Percentiles rank a stretch among this genome's conserved stretches.
These are phyloP conservation scores for Pestalotiopsis sp. DNA, from an alignment of 2,329 filamentous ascomycete species.

Conservation along the genomic window DNA sequence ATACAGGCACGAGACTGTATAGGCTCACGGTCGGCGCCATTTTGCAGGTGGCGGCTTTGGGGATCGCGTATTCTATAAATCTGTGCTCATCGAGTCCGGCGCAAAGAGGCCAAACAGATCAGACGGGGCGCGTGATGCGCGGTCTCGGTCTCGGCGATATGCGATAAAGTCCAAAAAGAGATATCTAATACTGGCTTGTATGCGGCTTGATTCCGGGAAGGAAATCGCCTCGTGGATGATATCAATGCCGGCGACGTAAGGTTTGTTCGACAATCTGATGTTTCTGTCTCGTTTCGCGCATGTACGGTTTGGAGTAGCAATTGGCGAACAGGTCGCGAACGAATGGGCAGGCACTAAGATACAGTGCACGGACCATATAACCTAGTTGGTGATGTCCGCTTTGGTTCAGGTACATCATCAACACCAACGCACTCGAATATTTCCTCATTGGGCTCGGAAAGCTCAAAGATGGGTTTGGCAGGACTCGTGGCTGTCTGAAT, in stretches of 20 bases:
- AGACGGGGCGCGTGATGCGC: neutral
- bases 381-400: too few species aligned
- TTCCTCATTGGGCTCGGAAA: too few species aligned
- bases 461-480: too few species aligned
- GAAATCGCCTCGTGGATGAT: neutral
- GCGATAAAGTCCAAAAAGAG: neutral
- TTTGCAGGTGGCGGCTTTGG: neutral
- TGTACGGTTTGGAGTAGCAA: neutral
- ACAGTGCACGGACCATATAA: neutral
- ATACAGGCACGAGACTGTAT: neutral
- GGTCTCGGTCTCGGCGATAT: neutral
- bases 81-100: neutral
- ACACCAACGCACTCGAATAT: too few species aligned
- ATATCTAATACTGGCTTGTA: neutral
- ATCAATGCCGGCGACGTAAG: neutral
- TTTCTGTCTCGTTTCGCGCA: neutral
- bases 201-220: neutral
- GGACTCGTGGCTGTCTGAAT: too few species aligned
- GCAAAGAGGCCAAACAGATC: neutral
- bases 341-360: neutral
- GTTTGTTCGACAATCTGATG: neutral
- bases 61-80: neutral
- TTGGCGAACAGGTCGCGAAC: slow-evolving; percentile 3
- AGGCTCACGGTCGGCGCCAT: slow-evolving; percentile 12
- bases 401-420: too few species aligned